phyloP scores from a whole-genome alignment of 306 rosid species.

The Luffa acutangula region DNA sequence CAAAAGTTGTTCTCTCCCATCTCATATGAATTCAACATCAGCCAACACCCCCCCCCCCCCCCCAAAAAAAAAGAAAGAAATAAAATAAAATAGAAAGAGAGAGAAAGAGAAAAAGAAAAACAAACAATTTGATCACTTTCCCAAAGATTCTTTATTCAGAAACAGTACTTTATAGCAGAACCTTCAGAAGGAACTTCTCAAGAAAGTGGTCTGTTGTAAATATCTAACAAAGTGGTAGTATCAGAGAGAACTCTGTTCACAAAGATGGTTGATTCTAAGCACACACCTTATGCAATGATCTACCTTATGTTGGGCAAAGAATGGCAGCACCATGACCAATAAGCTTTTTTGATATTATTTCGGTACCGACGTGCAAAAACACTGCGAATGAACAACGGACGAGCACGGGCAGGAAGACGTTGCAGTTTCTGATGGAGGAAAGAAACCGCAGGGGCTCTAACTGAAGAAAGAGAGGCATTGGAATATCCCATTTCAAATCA shows the following conservation, averaged over 20 bases:
- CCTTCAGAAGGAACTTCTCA: background rate
- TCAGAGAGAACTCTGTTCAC: background rate
- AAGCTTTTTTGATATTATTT: background rate
- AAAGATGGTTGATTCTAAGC: background rate
- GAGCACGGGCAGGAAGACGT: background rate
- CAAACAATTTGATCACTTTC: background rate
- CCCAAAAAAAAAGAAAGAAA: background rate
- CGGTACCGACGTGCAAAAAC: background rate
- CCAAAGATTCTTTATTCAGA: background rate
- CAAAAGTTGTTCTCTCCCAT: background rate
- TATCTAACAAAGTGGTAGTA: background rate
- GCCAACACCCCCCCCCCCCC: too few relatives aligned
- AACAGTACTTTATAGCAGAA: background rate
- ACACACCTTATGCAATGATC: background rate
- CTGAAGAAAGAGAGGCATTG: background rate
- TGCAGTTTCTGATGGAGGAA: background rate
- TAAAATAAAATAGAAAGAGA: background rate
- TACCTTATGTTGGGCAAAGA: background rate
- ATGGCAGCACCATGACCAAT: constrained; percentile 2
- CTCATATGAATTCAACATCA: background rate
- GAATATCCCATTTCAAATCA: background rate
- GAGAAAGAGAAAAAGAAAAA: too few relatives aligned
- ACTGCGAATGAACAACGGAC: background rate
- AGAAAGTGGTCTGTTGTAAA: background rate
- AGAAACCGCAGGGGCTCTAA: background rate